Base-by-base conservation (phyloP, 345 rosid genomes). In the Syzygium oleosum region DNA sequence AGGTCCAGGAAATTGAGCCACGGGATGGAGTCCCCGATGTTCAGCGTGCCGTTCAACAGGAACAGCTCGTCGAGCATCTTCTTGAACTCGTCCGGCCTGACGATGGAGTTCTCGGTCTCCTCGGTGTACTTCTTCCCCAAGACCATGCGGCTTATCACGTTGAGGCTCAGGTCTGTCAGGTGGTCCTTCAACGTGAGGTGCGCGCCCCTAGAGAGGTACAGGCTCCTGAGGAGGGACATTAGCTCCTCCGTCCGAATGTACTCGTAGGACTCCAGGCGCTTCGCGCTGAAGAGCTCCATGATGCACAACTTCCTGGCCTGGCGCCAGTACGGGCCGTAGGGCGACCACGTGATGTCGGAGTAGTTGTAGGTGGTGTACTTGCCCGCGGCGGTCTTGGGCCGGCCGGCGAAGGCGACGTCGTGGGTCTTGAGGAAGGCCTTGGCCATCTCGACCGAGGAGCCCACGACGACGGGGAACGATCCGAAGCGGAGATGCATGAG, bases 11-110 rank as follows among this genome's bases (percentile, higher is more conserved):
- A 92, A 80, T 89, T 85, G 15, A 94, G 55, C 96, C 95, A 95
- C 1, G 96, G 96, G 59, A 95, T 95, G 10, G 95, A 94, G 84
- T 94, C 98, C 1, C 98, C 96, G n/a, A 95, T 91, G 51, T 92
- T 94, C 84, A 94, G 51, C 19, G 93, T 91, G 80, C 98, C 96
- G 43, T 93, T 95, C 3, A 95, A 93, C 87, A 93, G 78, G 77
- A 95, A 94, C 89, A 93, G 86, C 90, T 95, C 96, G 41, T 95
- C 95, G 9, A 95, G 87, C 95, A 95, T 95, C 86, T 91, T 92
- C 92, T 93, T 94, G 87, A 93, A 94, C 92, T 95, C 96, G 79
- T 92, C 88, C 2, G 96, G 93, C 3, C 91, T 88, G 85, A 94
- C 93, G 7, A 91, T 88, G 12, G 89, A 68, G 34, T 83, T 87